Percentiles rank a stretch among this genome's conserved stretches.
Conservation (phyloP, 1,284 basidiomycete genomes). For the Marasmius tenuissimus region DNA sequence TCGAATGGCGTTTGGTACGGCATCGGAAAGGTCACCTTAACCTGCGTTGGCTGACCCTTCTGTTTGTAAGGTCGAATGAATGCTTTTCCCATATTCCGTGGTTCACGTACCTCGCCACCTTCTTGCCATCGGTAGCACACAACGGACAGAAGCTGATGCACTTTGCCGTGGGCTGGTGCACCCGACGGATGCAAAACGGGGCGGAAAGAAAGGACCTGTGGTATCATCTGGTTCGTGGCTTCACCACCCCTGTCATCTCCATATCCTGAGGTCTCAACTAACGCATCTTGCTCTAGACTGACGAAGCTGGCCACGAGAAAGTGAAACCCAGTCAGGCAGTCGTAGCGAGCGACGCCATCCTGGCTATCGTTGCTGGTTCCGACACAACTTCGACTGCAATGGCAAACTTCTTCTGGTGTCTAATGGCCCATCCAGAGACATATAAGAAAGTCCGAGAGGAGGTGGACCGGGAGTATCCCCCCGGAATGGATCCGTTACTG, state of each 20-base stretch:
- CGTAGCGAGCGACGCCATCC: slow-evolving; percentile 39
- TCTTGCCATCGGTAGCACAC: slow-evolving; percentile 7
- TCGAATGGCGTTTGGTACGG: neutral
- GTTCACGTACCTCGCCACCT: neutral
- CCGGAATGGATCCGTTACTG: neutral
- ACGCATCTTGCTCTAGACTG: slow-evolving; percentile 30
- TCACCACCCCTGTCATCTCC: neutral
- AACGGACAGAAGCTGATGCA: slow-evolving; percentile 23
- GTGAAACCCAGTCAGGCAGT: slow-evolving; percentile 32
- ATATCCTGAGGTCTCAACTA: neutral
- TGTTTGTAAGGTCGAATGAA: neutral
- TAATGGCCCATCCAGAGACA: slow-evolving; percentile 42
- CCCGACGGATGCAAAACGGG: slow-evolving; percentile 29
- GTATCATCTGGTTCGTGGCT: slow-evolving; percentile 35
- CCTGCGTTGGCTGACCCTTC: neutral
- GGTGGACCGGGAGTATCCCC: slow-evolving; percentile 8
- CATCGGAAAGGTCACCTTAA: neutral
- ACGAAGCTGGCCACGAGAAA: slow-evolving; percentile 42
- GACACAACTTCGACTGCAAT: slow-evolving; percentile 50
- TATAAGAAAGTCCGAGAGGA: slow-evolving; percentile 48
- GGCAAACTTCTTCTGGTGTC: slow-evolving; percentile 39
- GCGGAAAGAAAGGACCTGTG: slow-evolving; percentile 46
- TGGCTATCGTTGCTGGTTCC: slow-evolving; percentile 57
- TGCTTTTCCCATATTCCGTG: neutral
- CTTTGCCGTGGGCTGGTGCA: slow-evolving; percentile 34